Evolutionary conservation across 768 basidiomycete species (phyloP).

Genomic region (Tricholoma bakamatsutake): DNA sequence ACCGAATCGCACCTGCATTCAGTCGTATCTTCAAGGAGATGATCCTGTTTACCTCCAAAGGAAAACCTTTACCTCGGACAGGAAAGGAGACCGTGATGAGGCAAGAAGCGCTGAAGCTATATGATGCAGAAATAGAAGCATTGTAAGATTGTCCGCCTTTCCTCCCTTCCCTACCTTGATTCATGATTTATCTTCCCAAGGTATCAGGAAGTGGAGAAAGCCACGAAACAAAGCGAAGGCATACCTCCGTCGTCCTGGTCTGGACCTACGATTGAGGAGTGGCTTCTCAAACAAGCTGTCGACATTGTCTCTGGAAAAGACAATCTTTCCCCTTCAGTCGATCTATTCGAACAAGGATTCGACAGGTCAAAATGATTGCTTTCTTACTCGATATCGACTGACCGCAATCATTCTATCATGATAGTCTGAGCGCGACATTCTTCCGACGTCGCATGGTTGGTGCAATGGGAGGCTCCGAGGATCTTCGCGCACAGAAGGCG

Average conservation of each 20-base stretch:
- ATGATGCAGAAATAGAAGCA: slow-evolving; percentile 34
- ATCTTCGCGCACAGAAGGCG: slow-evolving; percentile 1
- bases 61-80: slow-evolving; percentile 38
- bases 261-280: slow-evolving; percentile 8
- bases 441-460: slow-evolving; percentile 31
- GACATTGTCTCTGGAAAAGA: slow-evolving; percentile 9
- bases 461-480: slow-evolving; percentile 15
- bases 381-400: too few species aligned
- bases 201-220: slow-evolving; percentile 18
- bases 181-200: slow-evolving; percentile 2
- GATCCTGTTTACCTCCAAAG: slow-evolving; percentile 36
- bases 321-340: slow-evolving; percentile 7
- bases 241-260: slow-evolving; percentile 16
- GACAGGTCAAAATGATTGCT: slow-evolving; percentile 17
- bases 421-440: slow-evolving; percentile 31
- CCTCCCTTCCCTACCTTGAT: background rate
- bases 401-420: background rate
- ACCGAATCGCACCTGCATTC: slow-evolving; percentile 31
- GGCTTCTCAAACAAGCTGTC: slow-evolving; percentile 17
- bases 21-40: slow-evolving; percentile 47
- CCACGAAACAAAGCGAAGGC: slow-evolving; percentile 5
- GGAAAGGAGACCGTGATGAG: slow-evolving; percentile 41
- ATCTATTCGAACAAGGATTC: slow-evolving; percentile 30
- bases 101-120: slow-evolving; percentile 31
- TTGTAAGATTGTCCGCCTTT: slow-evolving; percentile 20